Base-by-base conservation (phyloP, 2,329 filamentous ascomycete species). In the Fusarium papillatum region DNA sequence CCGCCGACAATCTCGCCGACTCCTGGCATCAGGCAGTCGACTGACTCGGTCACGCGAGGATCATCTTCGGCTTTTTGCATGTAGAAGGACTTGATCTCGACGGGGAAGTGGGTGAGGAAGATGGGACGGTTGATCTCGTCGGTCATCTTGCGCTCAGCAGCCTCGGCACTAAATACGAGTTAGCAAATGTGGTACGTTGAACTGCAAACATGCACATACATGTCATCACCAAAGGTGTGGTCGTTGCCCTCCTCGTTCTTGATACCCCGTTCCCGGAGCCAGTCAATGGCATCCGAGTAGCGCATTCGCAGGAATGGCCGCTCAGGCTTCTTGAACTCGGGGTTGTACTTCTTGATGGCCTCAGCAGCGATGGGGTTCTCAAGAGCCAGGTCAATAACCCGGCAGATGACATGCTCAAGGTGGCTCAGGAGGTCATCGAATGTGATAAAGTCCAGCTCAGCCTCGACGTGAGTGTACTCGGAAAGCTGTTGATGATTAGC, bases 1-100 rank as follows among this genome's bases (percentile, higher is more conserved):
- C 96, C 97, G 73, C 97, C 96, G 4, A 98, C 95, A 81, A 98
- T 98, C 88, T 98, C 97, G 71, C 97, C 97, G 31, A 99, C 97
- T 78, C 95, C 95, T 14, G 97, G 97, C 95, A 99, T 90, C 76
- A 93, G 83, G 63, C 89, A 88, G 81, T 99, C 97, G 17, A 98
- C 96, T 73, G 92, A 95, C 89, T 99, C 96, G 0, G 97, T 99
- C 34, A 98, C 95, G 31, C 96, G 91, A 36, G 86, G 87, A 82
- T 99, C 97, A 36, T 90, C 86, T 53, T 89, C 88, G 80, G 96
- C 97, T 86, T 94, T 96, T 86, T 96, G 93, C 97, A 99, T 99
- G 90, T 99, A 99, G 85, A 99, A 99, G 2, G 97, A 94, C 90
- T 99, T 99, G 90, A 99, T 98, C 87, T 96, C 95, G 71, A 93